These are phyloP conservation scores for Phytophthora ramorum DNA, from an alignment of 352 stramenopile genomes.

Conservation along the genomic window DNA sequence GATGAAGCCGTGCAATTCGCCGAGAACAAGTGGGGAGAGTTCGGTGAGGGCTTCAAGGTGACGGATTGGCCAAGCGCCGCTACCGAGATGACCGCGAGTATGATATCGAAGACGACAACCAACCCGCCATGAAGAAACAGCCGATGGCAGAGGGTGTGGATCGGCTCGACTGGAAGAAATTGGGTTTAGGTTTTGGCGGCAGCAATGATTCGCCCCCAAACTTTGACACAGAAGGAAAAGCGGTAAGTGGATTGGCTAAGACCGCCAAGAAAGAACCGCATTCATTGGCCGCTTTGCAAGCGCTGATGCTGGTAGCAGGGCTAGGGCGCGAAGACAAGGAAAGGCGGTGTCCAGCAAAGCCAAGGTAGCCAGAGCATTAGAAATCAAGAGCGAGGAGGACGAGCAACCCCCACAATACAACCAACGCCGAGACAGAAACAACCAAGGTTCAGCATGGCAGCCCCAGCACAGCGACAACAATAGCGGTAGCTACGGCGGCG, in stretches of 20 bases:
- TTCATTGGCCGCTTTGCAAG: not conserved
- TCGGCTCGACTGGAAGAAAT: not conserved
- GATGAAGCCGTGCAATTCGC: conserved; percentile 1
- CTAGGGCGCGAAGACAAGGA: not conserved
- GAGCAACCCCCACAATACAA: too few species aligned
- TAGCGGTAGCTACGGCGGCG: too few species aligned
- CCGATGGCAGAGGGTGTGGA: not conserved
- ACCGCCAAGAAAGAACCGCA: not conserved
- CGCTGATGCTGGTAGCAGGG: not conserved
- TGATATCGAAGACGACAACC: not conserved
- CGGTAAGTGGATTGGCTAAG: not conserved
- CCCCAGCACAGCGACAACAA: too few species aligned
- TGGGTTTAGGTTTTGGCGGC: not conserved
- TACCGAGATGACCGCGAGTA: not conserved
- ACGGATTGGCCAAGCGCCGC: not conserved
- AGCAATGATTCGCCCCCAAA: not conserved
- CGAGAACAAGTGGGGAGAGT: not conserved
- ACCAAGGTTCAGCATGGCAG: too few species aligned
- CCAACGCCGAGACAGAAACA: too few species aligned
- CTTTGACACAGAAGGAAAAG: not conserved
- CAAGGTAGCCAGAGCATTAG: conserved; percentile 1
- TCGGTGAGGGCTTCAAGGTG: conserved; percentile 1
- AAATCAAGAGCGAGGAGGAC: too few species aligned
- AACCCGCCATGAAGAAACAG: not conserved
- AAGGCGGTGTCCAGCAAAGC: not conserved